Base-by-base conservation (phyloP, 768 basidiomycete species). In the Coprinellus aureogranulatus region DNA sequence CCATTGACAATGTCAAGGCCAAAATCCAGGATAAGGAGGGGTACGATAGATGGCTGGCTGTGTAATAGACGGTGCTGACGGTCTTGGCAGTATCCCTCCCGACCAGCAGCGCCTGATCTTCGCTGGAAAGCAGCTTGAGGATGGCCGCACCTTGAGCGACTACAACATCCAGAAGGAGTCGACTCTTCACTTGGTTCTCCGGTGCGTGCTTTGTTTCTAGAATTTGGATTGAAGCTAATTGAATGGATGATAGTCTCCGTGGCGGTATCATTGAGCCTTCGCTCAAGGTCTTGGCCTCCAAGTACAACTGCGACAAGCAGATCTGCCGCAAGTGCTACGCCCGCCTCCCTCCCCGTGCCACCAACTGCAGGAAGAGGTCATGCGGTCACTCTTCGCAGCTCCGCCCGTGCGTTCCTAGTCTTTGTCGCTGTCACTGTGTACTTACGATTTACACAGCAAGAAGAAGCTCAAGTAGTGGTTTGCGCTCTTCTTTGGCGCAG, bases 311-410 rank as follows among this genome's bases (percentile, higher is more conserved):
- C 75, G 94, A 97, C 78, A 96, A 96, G 84, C 92, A 95, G 74
- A 98, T 98, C 68, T 98, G 97, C 85, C 94, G 97, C 76, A 98
- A 98, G 77, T 98, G 97, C 82, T 98, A 98, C 75, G 97, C 97
- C 45, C 96, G 97, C 67, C 96, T 98, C 67, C 96, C 97, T 62
- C 96, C 95, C 54, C 94, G 97, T 73, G 97, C 97, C 37, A 98
- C 95, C 80, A 98, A 99, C 86, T 98, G 97, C 88, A 84, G 96
- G 73, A 96, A 96, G 81, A 84, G 94, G 64, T 83, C 86, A 59
- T 96, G 94, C 70, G 94, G 94, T 20, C 91, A 92, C 75, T 91
- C 89, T 47, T 88, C 86, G 61, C 92, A 92, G 68, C 91, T 95
- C 79, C 88, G 92, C 74, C 92, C 91, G 91, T 93, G 62, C 72